phyloP scores from a whole-genome alignment of 352 stramenopile species.

The Aphanomyces invadans region DNA sequence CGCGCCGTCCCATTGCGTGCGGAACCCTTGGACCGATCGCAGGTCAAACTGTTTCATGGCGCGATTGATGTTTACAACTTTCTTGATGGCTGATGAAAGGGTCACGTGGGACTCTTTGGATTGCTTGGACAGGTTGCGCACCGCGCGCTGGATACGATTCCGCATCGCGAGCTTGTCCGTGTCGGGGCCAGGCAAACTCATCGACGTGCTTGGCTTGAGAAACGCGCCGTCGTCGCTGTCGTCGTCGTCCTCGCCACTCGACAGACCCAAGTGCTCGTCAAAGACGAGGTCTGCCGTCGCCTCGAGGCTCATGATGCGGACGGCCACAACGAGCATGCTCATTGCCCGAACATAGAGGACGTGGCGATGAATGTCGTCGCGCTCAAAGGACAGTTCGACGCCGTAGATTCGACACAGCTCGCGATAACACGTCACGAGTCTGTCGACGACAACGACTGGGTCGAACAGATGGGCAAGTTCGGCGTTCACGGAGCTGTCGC shows the following conservation, averaged over 20 bases:
- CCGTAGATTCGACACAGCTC: not conserved
- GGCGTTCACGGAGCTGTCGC: conserved; percentile 3
- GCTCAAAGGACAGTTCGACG: conserved; percentile 2
- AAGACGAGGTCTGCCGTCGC: not conserved
- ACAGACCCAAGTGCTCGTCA: not conserved
- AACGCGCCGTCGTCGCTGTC: not conserved
- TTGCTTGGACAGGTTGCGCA: not conserved
- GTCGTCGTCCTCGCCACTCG: not conserved
- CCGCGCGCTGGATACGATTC: not conserved
- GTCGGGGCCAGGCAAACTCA: no score
- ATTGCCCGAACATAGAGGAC: conserved; percentile 8
- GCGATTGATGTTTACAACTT: conserved; percentile 9
- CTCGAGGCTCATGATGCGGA: conserved; percentile 25
- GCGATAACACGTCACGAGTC: conserved; percentile 1
- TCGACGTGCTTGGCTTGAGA: not conserved
- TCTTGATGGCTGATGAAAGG: conserved; percentile 5
- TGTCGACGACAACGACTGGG: not conserved
- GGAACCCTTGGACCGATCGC: conserved; percentile 19
- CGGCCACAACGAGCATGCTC: conserved; percentile 9
- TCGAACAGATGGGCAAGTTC: conserved; percentile 5
- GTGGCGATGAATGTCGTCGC: conserved; percentile 21
- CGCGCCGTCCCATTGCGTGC: conserved; percentile 10
- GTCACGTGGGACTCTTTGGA: not conserved
- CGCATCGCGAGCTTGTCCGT: conserved; percentile 8
- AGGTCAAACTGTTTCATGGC: conserved; percentile 16